Conservation (phyloP, 2,329 filamentous ascomycete genomes). For the Penicillium janthinellum region DNA sequence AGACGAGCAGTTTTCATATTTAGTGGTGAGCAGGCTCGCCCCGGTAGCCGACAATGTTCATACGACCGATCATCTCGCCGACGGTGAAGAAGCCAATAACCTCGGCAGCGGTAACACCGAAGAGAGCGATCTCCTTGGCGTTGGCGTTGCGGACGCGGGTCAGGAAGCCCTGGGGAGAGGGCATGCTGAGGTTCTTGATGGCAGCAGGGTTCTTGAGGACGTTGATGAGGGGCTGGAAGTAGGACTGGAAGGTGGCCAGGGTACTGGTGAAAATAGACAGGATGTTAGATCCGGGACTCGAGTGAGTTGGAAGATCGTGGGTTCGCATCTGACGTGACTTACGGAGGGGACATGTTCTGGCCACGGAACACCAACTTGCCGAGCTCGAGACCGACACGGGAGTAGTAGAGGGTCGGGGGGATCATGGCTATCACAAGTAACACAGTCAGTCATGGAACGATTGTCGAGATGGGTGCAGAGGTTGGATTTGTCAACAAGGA, state of each 20-base stretch:
- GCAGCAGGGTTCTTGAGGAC: slow-evolving; percentile 70
- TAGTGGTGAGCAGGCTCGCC: slow-evolving; percentile 61
- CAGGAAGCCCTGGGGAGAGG: slow-evolving; percentile 58
- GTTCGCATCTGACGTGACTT: slow-evolving; percentile 51
- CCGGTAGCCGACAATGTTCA: slow-evolving; percentile 93
- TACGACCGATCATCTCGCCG: slow-evolving; percentile 92
- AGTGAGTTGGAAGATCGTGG: neutral
- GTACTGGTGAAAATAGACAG: slow-evolving; percentile 56
- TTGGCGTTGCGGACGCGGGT: slow-evolving; percentile 69
- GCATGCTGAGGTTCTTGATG: slow-evolving; percentile 56
- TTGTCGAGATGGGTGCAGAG: neutral
- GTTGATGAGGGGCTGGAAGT: slow-evolving; percentile 76
- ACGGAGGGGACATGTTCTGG: slow-evolving; percentile 95
- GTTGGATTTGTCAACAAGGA: slow-evolving; percentile 21
- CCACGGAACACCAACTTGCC: slow-evolving; percentile 82
- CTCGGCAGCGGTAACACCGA: slow-evolving; percentile 80
- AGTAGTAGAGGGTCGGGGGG: slow-evolving; percentile 88
- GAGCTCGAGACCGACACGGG: slow-evolving; percentile 83
- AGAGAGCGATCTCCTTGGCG: slow-evolving; percentile 68
- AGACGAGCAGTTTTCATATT: slow-evolving; percentile 30
- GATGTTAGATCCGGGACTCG: slow-evolving; percentile 5
- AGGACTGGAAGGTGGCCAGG: slow-evolving; percentile 78
- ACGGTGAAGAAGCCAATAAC: slow-evolving; percentile 96
- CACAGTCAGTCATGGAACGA: slow-evolving; percentile 28
- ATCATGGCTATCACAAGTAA: slow-evolving; percentile 67